Evolutionary conservation across 129 eudicot genomes (phyloP).

Genomic region (Tagetes patula): DNA sequence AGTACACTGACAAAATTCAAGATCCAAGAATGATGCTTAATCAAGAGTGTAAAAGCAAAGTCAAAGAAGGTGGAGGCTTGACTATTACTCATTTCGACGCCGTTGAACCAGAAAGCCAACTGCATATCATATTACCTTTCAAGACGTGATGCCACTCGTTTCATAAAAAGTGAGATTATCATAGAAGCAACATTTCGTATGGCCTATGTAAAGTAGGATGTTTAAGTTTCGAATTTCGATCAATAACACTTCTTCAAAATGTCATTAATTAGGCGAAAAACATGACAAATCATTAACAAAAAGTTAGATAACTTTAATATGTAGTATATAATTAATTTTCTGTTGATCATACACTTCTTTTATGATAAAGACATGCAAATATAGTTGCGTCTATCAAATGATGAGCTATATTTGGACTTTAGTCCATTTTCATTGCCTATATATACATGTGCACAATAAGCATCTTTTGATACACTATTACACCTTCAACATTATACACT

Average conservation of each 20-base stretch:
- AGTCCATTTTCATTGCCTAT: conserved; percentile 30
- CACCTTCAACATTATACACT: conserved; percentile 3
- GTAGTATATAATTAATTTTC: background rate
- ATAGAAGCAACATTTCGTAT: background rate
- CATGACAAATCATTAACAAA: background rate
- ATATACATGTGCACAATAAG: conserved; percentile 24
- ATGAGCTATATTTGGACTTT: conserved; percentile 25
- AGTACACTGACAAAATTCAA: too few relatives aligned
- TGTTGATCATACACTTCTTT: conserved; percentile 3
- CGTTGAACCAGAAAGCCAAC: too few relatives aligned
- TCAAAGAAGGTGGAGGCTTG: too few relatives aligned
- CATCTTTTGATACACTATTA: conserved; percentile 20
- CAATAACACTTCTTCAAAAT: background rate
- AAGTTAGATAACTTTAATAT: background rate
- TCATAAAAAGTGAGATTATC: background rate
- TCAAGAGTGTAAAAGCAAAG: too few relatives aligned
- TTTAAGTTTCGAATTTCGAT: background rate
- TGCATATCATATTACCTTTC: background rate
- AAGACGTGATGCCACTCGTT: background rate
- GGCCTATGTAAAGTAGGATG: background rate
- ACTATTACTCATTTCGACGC: too few relatives aligned
- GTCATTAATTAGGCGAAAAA: background rate
- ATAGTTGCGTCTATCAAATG: conserved; percentile 32
- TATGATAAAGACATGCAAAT: conserved; percentile 1
- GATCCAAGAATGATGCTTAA: too few relatives aligned